phyloP scores from a whole-genome alignment of 306 rosid species.

The Malus asiatica region DNA sequence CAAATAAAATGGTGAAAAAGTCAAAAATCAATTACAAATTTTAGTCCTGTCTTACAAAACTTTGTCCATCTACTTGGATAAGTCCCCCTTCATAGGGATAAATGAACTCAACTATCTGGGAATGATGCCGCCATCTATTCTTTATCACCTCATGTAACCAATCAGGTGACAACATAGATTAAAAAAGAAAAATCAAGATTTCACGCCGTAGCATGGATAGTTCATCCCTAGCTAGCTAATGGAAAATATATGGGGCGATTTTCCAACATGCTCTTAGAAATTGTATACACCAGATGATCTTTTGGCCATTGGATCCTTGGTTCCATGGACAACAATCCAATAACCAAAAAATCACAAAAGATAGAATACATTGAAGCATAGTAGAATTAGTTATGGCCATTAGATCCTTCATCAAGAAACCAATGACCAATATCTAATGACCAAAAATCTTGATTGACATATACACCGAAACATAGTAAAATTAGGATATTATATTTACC shows the following conservation, averaged over 20 bases:
- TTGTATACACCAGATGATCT: no score
- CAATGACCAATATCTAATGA: neutral
- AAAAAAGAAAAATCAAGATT: neutral
- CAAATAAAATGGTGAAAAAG: neutral
- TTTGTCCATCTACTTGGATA: neutral
- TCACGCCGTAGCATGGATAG: neutral
- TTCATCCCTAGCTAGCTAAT: no score
- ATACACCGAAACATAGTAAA: neutral
- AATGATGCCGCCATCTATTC: neutral
- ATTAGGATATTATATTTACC: constrained; percentile 13
- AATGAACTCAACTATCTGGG: neutral
- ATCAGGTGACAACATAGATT: neutral
- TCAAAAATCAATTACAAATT: neutral
- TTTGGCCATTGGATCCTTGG: no score
- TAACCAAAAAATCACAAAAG: no score
- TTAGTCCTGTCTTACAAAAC: neutral
- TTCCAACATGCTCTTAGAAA: no score
- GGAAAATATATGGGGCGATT: neutral
- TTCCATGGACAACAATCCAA: no score
- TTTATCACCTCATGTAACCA: neutral
- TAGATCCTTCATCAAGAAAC: neutral
- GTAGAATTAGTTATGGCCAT: no score
- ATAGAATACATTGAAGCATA: no score
- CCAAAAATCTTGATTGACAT: neutral
- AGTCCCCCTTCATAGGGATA: neutral